A percentile compares a stretch with the other conserved stretches of the same genome.
phyloP scores from a whole-genome alignment of 2,329 filamentous ascomycete genomes.

The Scopulariopsis brevicaulis region DNA sequence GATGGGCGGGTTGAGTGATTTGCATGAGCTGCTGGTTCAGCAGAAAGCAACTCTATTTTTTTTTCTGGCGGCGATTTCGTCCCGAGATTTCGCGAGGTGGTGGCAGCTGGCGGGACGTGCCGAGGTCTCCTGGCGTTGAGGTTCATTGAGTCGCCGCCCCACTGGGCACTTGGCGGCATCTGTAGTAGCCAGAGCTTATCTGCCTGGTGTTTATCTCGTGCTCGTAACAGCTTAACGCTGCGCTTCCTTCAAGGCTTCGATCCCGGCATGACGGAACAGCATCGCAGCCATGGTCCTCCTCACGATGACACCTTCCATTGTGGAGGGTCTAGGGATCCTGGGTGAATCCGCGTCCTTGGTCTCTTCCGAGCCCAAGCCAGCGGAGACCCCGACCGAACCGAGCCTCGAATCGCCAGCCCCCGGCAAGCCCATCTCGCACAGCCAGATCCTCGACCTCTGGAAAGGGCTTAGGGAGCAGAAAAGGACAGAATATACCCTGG shows the following conservation, averaged over 20 bases:
- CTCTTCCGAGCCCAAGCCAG: background rate
- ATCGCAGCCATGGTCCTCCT: slow-evolving; percentile 55
- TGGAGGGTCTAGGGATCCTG: slow-evolving; percentile 43
- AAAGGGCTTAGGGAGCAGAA: slow-evolving; percentile 29
- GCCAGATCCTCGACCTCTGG: slow-evolving; percentile 54
- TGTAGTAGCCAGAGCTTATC: background rate
- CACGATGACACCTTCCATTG: slow-evolving; percentile 60
- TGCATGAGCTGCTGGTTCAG: background rate
- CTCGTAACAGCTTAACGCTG: background rate
- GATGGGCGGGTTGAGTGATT: background rate
- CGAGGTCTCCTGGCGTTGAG: background rate
- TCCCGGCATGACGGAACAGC: background rate
- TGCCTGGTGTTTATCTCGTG: background rate
- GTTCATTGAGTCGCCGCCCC: background rate
- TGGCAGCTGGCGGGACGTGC: background rate
- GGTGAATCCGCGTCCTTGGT: slow-evolving; percentile 8
- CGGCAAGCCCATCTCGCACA: slow-evolving; percentile 62
- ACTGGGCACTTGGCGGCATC: background rate
- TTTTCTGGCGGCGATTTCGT: background rate
- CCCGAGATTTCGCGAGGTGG: background rate
- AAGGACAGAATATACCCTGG: slow-evolving; percentile 38
- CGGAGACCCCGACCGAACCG: background rate
- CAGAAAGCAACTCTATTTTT: background rate
- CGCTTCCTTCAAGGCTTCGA: background rate
- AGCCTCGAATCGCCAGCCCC: slow-evolving; percentile 33